Conservation (phyloP, 176 grass and related monocot genomes). For the Aegilops longissima region DNA sequence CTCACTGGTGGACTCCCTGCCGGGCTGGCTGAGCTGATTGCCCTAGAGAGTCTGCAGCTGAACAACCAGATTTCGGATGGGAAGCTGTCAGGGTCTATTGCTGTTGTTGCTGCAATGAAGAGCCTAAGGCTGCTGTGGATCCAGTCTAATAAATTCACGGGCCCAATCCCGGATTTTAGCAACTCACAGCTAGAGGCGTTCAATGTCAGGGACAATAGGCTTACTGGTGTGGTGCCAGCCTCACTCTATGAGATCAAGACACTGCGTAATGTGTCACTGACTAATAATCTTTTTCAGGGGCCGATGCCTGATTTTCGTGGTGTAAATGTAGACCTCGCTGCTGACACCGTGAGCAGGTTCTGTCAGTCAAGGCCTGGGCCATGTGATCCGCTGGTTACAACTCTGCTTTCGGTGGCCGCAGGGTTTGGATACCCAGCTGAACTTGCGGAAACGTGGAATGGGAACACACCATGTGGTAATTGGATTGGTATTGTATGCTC, state of each 20-base stretch:
- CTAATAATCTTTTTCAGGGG: constrained; percentile 86
- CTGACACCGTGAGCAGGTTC: constrained; percentile 53
- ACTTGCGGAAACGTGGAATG: constrained; percentile 55
- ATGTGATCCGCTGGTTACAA: constrained; percentile 48
- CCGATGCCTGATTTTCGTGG: constrained; percentile 40
- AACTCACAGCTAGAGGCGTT: constrained; percentile 50
- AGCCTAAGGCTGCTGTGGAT: constrained; percentile 57
- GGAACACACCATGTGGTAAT: constrained; percentile 52
- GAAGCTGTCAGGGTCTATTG: constrained; percentile 64
- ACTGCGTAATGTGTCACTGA: constrained; percentile 46
- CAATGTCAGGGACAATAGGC: constrained; percentile 73
- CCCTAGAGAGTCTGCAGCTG: constrained; percentile 58
- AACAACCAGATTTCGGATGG: constrained; percentile 61
- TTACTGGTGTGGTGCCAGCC: constrained; percentile 59
- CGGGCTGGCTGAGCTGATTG: constrained; percentile 28
- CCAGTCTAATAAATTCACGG: constrained; percentile 76
- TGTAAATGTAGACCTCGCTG: constrained; percentile 32
- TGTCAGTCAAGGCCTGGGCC: constrained; percentile 40
- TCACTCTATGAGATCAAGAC: constrained; percentile 40
- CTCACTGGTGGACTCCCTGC: constrained; percentile 53
- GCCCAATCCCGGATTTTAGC: constrained; percentile 71
- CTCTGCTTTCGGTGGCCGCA: constrained; percentile 63
- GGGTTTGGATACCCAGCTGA: constrained; percentile 72
- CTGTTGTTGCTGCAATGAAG: constrained; percentile 52
- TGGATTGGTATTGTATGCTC: constrained; percentile 68